phyloP scores from a whole-genome alignment of 495 filamentous ascomycete genomes.

The Aspergillus taichungensis region DNA sequence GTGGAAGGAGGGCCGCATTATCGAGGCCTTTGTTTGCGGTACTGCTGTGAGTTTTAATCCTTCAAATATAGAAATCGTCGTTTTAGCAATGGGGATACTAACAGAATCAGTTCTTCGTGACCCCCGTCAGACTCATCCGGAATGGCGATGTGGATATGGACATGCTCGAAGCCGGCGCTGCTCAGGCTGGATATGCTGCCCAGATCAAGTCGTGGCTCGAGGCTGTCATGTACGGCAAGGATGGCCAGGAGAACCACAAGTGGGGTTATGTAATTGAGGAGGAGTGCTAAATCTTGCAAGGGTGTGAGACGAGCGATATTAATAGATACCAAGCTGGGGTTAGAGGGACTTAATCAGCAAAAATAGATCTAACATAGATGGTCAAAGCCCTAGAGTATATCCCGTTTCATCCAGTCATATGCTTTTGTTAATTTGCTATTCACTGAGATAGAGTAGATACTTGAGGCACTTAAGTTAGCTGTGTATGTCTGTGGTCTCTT shows the following conservation, averaged over 20 bases:
- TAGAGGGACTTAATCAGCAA: not conserved
- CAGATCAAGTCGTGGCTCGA: slow-evolving; percentile 69
- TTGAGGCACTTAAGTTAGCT: not conserved
- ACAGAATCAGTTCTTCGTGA: slow-evolving; percentile 61
- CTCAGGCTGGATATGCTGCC: slow-evolving; percentile 56
- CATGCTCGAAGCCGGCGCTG: slow-evolving; percentile 51
- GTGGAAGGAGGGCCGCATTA: slow-evolving; percentile 59
- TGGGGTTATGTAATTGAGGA: slow-evolving; percentile 73
- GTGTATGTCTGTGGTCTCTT: not conserved
- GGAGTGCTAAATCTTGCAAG: slow-evolving; percentile 12
- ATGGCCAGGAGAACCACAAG: slow-evolving; percentile 65
- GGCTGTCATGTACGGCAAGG: slow-evolving; percentile 81
- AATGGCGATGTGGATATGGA: slow-evolving; percentile 60
- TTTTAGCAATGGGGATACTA: not conserved
- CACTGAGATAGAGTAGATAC: not conserved
- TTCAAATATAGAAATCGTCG: not conserved
- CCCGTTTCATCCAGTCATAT: no score
- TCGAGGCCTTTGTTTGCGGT: slow-evolving; percentile 81
- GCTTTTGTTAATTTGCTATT: no score
- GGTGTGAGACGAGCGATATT: slow-evolving; percentile 17
- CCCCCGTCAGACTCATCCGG: slow-evolving; percentile 62
- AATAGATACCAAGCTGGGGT: not conserved
- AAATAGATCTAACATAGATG: not conserved
- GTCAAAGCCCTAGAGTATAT: no score
- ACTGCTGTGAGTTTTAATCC: slow-evolving; percentile 57